Evolutionary conservation across 1,284 basidiomycete genomes (phyloP).

Genomic region (Tilletia indica): DNA sequence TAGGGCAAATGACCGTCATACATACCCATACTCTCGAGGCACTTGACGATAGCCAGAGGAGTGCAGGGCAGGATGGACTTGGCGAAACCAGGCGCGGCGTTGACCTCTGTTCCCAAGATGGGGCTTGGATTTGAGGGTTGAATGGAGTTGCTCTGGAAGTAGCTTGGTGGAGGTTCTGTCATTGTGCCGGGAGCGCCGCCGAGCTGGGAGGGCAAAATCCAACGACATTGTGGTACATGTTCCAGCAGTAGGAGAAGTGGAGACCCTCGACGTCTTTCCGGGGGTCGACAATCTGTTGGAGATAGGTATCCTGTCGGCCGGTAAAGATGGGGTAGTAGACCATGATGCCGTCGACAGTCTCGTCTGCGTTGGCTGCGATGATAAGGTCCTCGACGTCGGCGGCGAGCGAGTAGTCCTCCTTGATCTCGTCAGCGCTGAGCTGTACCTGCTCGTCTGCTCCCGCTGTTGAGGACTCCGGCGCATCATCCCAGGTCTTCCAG

Average conservation of each 20-base stretch:
- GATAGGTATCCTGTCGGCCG: slow-evolving; percentile 78
- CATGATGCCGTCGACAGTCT: slow-evolving; percentile 89
- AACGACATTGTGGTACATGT: slow-evolving; percentile 57
- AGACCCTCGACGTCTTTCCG: slow-evolving; percentile 96
- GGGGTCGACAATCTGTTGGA: slow-evolving; percentile 90
- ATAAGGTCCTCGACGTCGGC: slow-evolving; percentile 55
- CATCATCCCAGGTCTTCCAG: slow-evolving; percentile 55
- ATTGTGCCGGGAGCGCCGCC: slow-evolving; percentile 53
- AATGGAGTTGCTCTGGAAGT: not conserved
- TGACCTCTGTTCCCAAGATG: slow-evolving; percentile 24
- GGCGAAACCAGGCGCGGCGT: slow-evolving; percentile 70
- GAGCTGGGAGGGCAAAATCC: slow-evolving; percentile 49
- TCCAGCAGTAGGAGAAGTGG: slow-evolving; percentile 65
- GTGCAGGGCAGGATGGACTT: slow-evolving; percentile 97
- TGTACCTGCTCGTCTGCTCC: no score
- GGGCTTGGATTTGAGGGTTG: slow-evolving; percentile 1
- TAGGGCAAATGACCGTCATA: slow-evolving; percentile 90
- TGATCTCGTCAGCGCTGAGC: slow-evolving; percentile 64
- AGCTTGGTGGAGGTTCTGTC: slow-evolving; percentile 29
- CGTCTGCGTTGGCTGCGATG: slow-evolving; percentile 72
- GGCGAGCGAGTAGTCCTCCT: slow-evolving; percentile 72
- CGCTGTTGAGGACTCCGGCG: not conserved
- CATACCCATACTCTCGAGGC: slow-evolving; percentile 81
- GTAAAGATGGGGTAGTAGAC: slow-evolving; percentile 62
- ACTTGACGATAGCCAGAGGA: slow-evolving; percentile 89